These are phyloP conservation scores for Boletus sp. DNA, from an alignment of 768 basidiomycete genomes.

Conservation along the genomic window DNA sequence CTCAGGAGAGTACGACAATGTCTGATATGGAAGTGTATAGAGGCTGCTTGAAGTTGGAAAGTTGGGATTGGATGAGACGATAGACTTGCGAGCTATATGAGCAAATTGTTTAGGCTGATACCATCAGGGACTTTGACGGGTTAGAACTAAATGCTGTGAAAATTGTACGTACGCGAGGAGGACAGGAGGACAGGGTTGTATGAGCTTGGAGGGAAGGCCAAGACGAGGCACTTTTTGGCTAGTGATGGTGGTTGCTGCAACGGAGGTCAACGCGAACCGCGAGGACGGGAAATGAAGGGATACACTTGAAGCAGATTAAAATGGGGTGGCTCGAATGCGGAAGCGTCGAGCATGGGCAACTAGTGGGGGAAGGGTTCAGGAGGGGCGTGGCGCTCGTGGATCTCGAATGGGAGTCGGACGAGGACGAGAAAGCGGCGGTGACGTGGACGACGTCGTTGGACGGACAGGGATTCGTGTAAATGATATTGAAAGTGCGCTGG, in stretches of 20 bases:
- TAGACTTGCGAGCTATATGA: slow-evolving; percentile 79
- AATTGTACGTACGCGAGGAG: slow-evolving; percentile 19
- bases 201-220: slow-evolving; percentile 30
- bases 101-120: slow-evolving; percentile 85
- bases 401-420: slow-evolving; percentile 19
- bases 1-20: slow-evolving; percentile 74
- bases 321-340: slow-evolving; percentile 1
- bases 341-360: slow-evolving; percentile 6
- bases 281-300: neutral
- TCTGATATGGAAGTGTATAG: slow-evolving; percentile 87
- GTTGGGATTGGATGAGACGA: neutral
- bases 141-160: slow-evolving; percentile 57
- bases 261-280: neutral
- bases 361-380: slow-evolving; percentile 17
- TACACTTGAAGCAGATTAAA: slow-evolving; percentile 2
- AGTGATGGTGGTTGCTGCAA: neutral
- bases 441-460: slow-evolving; percentile 32
- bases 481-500: slow-evolving; percentile 12
- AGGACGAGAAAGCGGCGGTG: slow-evolving; percentile 24
- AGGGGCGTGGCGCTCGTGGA: slow-evolving; percentile 29
- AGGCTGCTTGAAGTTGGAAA: slow-evolving; percentile 44
- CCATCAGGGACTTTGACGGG: slow-evolving; percentile 76
- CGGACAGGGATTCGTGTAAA: neutral
- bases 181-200: slow-evolving; percentile 32
- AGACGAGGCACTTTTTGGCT: slow-evolving; percentile 31